Conservation (phyloP, 345 rosid species). For the Pugionium dolabratum region DNA sequence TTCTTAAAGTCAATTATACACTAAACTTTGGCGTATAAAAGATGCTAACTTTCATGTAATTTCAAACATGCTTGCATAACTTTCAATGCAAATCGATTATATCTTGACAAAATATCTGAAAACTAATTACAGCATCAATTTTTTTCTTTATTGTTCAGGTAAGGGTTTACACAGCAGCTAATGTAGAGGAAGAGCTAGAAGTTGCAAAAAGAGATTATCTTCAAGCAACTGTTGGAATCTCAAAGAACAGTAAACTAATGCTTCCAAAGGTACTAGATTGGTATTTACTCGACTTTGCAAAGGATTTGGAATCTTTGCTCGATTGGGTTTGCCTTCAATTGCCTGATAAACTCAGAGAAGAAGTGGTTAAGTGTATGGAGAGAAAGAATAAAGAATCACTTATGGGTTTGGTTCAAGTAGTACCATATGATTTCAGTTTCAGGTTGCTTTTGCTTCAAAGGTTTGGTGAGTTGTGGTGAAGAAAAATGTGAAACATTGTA, state of each 20-base stretch:
- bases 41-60: neutral
- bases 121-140: conserved; percentile 3
- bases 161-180: conserved; percentile 71
- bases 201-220: conserved; percentile 78
- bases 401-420: conserved; percentile 60
- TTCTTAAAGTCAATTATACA: neutral
- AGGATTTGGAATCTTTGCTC: conserved; percentile 77
- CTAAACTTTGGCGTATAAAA: neutral
- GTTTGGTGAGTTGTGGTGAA: conserved; percentile 15
- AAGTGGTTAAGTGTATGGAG: conserved; percentile 58
- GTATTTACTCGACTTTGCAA: conserved; percentile 83
- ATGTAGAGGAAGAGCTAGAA: conserved; percentile 78
- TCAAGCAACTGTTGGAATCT: conserved; percentile 77
- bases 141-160: conserved; percentile 55
- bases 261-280: conserved; percentile 88
- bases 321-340: conserved; percentile 88
- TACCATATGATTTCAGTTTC: conserved; percentile 87
- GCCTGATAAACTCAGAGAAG: conserved; percentile 62
- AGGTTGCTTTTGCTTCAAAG: conserved; percentile 52
- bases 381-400: conserved; percentile 51
- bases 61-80: neutral
- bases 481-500: conserved; percentile 29
- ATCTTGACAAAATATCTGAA: neutral
- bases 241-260: conserved; percentile 62
- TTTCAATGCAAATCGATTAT: neutral